Evolutionary conservation across 306 rosid species (phyloP).

Genomic region (Crotalaria pallida): DNA sequence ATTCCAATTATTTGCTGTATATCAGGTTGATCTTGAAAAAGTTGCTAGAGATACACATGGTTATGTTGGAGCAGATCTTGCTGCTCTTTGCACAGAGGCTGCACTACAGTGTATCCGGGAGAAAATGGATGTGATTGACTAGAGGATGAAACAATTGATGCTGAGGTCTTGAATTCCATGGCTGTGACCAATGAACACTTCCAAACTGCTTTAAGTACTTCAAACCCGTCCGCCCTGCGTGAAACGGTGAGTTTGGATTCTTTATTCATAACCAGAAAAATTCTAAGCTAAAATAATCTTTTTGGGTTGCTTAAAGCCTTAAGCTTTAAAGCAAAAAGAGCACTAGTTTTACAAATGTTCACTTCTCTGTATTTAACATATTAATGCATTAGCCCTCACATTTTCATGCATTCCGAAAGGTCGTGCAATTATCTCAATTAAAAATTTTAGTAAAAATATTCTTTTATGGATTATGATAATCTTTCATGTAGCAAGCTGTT

Average conservation of each 20-base stretch:
- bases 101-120: conserved; percentile 68
- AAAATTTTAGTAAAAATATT: background rate
- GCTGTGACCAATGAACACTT: conserved; percentile 60
- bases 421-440: background rate
- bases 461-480: background rate
- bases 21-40: conserved; percentile 67
- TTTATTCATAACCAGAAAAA: background rate
- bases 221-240: conserved; percentile 70
- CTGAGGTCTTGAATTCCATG: conserved; percentile 68
- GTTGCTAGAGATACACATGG: conserved; percentile 64
- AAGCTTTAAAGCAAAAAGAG: background rate
- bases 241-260: conserved; percentile 55
- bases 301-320: background rate
- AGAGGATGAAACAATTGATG: conserved; percentile 69
- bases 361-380: background rate
- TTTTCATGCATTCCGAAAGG: background rate
- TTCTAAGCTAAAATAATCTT: background rate
- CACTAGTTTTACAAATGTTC: background rate
- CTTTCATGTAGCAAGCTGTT: conserved; percentile 1
- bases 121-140: conserved; percentile 69
- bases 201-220: conserved; percentile 49
- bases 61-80: conserved; percentile 66
- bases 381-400: background rate
- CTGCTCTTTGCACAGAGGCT: conserved; percentile 69
- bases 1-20: background rate